These are phyloP conservation scores for Adansonia madagascariensis DNA, from an alignment of 441 rosid genomes.

Conservation along the genomic window DNA sequence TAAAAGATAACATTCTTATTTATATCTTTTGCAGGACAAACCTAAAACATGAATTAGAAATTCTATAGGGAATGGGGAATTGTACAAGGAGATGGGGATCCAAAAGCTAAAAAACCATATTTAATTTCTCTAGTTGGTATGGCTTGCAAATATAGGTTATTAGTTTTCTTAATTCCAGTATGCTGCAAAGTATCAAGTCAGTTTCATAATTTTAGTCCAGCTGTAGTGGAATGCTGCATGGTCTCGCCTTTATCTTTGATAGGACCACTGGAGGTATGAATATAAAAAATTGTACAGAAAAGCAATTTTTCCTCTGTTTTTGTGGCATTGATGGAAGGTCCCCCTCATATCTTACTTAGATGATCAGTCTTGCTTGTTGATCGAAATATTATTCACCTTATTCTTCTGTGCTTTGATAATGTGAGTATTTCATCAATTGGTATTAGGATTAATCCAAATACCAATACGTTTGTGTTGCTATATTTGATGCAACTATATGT, in stretches of 20 bases:
- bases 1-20: not conserved
- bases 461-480: not conserved
- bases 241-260: not conserved
- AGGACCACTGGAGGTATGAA: not conserved
- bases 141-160: not conserved
- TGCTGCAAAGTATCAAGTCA: not conserved
- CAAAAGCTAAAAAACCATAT: conserved; percentile 8
- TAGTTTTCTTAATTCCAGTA: not conserved
- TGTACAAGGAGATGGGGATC: not conserved
- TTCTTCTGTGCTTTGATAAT: not conserved
- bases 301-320: not conserved
- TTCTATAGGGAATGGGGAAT: no score
- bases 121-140: not conserved
- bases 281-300: not conserved
- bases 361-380: not conserved
- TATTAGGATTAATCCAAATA: conserved; percentile 13
- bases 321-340: conserved; percentile 1
- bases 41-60: not conserved
- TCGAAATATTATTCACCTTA: not conserved
- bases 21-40: not conserved
- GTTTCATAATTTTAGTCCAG: not conserved
- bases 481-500: conserved; percentile 6
- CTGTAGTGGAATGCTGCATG: not conserved
- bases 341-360: not conserved
- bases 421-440: not conserved